Base-by-base conservation (phyloP, 2,329 filamentous ascomycete species). In the Rhexocercosporidium sp. region DNA sequence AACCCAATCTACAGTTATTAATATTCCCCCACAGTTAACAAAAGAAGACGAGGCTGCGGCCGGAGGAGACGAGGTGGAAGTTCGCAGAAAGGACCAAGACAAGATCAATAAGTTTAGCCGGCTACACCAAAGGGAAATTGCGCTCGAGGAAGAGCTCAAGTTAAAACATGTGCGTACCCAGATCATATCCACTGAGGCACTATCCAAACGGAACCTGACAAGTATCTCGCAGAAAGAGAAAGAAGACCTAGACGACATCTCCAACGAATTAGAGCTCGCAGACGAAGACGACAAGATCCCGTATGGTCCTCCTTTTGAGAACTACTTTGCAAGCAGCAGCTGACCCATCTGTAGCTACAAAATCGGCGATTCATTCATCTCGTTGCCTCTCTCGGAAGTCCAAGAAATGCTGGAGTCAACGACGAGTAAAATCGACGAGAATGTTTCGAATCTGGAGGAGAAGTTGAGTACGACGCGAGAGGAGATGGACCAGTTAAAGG, bases 31-130 rank as follows among this genome's bases (percentile, higher is more conserved):
- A 44, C 12, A 77, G 96, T 91, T 99, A 73, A 93, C 93, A 54
- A 96, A 93, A 78, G 95, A 97, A 79, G 95, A 98, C 75, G 96
- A 99, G 81, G 90, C 84, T 66, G 79, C 89, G 67, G 84, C 89
- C 22, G 85, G 85, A 62, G 86, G 88, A 69, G 92, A 96, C 72
- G 96, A 99, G 78, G 91, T 94, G 75, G 92, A 97, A 80, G 96
- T 99, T 67, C 92, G 96, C 68, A 92, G 94, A 76, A 94, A 98
- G 79, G 96, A 99, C 79, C 96, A 99, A 81, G 94, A 98, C 82
- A 97, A 96, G 82, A 99, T 99, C 88, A 99, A 99, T 82, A 91
- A 90, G 72, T 99, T 99, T 85, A 97, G 94, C 80, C 90, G 94
- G 53, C 84, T 99, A 70, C 96, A 99, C 79, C 93, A 96, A 78